Conservation (phyloP, 2,329 filamentous ascomycete genomes). For the Fusarium temperatum region DNA sequence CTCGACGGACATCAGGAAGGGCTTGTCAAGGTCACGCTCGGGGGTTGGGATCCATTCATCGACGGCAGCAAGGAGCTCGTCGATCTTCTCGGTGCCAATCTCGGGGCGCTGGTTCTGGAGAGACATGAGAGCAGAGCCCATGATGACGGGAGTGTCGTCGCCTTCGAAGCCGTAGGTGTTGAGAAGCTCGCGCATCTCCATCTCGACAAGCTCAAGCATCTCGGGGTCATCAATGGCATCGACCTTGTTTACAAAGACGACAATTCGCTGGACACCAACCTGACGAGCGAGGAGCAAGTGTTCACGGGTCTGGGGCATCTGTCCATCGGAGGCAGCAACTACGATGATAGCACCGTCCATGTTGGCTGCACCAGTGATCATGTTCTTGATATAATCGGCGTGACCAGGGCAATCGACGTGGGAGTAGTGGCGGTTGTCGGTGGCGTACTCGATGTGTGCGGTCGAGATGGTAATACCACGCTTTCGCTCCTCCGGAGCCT, state of each 20-base stretch:
- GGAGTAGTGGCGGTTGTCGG: constrained; percentile 93
- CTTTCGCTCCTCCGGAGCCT: constrained; percentile 98
- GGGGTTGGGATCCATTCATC: constrained; percentile 98
- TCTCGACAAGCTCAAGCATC: constrained; percentile 99
- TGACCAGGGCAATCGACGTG: constrained; percentile 99
- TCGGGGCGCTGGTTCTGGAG: constrained; percentile 87
- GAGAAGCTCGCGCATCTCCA: constrained; percentile 99
- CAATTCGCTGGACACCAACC: constrained; percentile 97
- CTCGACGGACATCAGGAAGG: constrained; percentile 98
- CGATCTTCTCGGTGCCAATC: constrained; percentile 87
- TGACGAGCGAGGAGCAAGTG: constrained; percentile 97
- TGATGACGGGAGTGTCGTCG: constrained; percentile 95
- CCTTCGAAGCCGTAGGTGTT: constrained; percentile 95
- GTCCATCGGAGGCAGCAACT: constrained; percentile 96
- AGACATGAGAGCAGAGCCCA: constrained; percentile 96
- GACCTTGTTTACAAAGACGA: constrained; percentile 99
- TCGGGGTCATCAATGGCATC: constrained; percentile 97
- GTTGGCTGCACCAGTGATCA: constrained; percentile 99
- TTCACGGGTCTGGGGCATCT: constrained; percentile 99
- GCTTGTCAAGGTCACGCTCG: constrained; percentile 93
- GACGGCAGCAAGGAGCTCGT: constrained; percentile 88
- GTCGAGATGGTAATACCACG: constrained; percentile 99
- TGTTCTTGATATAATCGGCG: constrained; percentile 99
- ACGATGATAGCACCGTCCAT: constrained; percentile 99
- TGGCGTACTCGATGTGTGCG: constrained; percentile 98